Conservation (phyloP, 257 asterid genomes). For the Solanum pimpinellifolium region DNA sequence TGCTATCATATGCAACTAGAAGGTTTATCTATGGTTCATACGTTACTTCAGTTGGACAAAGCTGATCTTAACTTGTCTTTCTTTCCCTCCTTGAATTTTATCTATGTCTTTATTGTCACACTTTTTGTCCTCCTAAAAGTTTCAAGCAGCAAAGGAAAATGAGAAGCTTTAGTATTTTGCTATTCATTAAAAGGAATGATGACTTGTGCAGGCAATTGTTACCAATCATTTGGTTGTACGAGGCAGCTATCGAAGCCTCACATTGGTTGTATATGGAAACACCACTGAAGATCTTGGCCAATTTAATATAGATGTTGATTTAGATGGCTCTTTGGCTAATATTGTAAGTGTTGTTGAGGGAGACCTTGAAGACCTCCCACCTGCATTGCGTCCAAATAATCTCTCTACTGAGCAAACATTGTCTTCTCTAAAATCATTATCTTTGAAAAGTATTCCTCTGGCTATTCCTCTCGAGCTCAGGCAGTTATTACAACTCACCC, state of each 20-base stretch:
- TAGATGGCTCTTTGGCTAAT: constrained; percentile 72
- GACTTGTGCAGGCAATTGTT: constrained; percentile 58
- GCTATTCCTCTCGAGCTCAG: constrained; percentile 58
- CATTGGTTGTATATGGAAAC: constrained; percentile 93
- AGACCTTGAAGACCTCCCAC: constrained; percentile 85
- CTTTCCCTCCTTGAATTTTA: not conserved
- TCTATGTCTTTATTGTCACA: not conserved
- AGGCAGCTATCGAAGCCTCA: constrained; percentile 95
- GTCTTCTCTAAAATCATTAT: constrained; percentile 48
- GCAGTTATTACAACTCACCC: constrained; percentile 38
- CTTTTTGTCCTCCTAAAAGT: not conserved
- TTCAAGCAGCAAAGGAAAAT: not conserved
- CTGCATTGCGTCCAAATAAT: constrained; percentile 62
- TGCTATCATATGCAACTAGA: not conserved
- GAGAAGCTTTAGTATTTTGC: not conserved
- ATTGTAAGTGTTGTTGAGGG: constrained; percentile 70
- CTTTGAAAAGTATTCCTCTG: constrained; percentile 25
- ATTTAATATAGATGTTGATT: constrained; percentile 83
- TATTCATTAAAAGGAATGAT: not conserved
- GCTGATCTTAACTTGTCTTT: not conserved
- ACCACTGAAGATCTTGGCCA: constrained; percentile 95
- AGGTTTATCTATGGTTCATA: not conserved
- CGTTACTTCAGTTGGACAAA: not conserved
- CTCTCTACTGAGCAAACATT: constrained; percentile 54
- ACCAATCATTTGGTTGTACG: constrained; percentile 92